Evolutionary conservation across 345 rosid species (phyloP), one percentile per base, ranked within the genome.

Genomic region (Lumnitzera littorea): DNA sequence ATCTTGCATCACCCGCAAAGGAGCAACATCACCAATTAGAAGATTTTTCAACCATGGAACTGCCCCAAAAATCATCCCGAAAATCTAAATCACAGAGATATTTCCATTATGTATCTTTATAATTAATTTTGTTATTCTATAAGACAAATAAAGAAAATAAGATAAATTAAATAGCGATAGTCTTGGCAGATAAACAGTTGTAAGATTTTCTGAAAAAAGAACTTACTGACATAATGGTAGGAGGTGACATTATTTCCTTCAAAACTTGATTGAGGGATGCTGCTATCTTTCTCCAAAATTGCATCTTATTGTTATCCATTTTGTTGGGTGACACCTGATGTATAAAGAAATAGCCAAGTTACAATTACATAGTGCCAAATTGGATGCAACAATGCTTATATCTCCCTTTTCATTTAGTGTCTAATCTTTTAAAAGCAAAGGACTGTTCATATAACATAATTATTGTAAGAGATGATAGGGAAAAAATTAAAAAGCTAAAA

Each of bases 61-160:
- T 24, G 58, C 24, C 15, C 82, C 84, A 0, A 75, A 64, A 46
- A 60, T 31, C 25, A 77, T 75, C 13, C 84, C 88, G 9, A 69
- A 15, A 11, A 73, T 57, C 88, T 82, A 47, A 3, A 4, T 10
- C 41, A 48, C 58, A 17, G 53, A 23, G 59, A n/a, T 10, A 12
- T 49, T 61, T 10, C 6, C 5, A 0, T 13, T 15, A 5, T 3
- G 13, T 0, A 47, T 13, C 0, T 0, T 24, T 53, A 17, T 53
- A n/a, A 17, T n/a, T 51, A n/a, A 24, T 13, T 51, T 16, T 17
- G 10, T 14, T 15, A 53, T 20, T 0, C 10, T 13, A 51, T n/a
- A 15, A 16, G 3, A 10, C 31, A 3, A 27, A 27, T 7, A 51
- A 24, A n/a, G 23, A 51, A n/a, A 51, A n/a, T 52, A 24, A 51